Evolutionary conservation across 2,329 filamentous ascomycete species (phyloP), one percentile per base, ranked within the genome.

Genomic region (Hypoxylon sp.): DNA sequence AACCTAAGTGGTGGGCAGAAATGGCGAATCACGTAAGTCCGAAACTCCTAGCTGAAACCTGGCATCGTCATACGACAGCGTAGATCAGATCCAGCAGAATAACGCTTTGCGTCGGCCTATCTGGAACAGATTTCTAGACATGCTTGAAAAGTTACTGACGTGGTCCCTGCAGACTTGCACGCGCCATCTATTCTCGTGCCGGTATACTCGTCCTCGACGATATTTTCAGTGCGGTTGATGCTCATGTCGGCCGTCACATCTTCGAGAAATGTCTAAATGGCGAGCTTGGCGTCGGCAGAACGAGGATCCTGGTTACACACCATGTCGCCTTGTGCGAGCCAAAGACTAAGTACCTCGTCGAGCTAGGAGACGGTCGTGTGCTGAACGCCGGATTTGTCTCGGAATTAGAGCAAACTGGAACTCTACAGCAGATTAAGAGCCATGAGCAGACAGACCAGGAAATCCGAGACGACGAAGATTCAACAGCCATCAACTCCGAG

Each of bases 1-100:
- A 95, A 95, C 73, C 83, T 97, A 6, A 94, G 91, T 68, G 93
- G 94, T 69, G 94, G 93, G 0, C 93, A 97, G 79, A 90, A 92
- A 75, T 95, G 93, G 91, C 88, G 93, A 58, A 86, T 96, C 33
- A 93, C 92, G 0, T 76, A 74, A 76, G 74, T 75, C 22, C 22
- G 30, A 42, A 49, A 56, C 5, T 35, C 53, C 5, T n/a, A 11
- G 7, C 33, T 10, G 11, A 20, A 54, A 22, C 11, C 27, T 13
- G n/a, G 25, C 17, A 14, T 30, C 27, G 13, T 56, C 20, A 22
- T 50, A 57, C 10, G 48, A 14, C n/a, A 27, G 25, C 46, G n/a
- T n/a, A 50, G 8, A 20, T 42, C 31, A 37, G 30, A 37, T 14
- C 17, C 33, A 30, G 33, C 14, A 31, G 11, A 27, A 55, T 33